Evolutionary conservation across 345 rosid genomes (phyloP).

Genomic region (Eucalyptus curtisii): DNA sequence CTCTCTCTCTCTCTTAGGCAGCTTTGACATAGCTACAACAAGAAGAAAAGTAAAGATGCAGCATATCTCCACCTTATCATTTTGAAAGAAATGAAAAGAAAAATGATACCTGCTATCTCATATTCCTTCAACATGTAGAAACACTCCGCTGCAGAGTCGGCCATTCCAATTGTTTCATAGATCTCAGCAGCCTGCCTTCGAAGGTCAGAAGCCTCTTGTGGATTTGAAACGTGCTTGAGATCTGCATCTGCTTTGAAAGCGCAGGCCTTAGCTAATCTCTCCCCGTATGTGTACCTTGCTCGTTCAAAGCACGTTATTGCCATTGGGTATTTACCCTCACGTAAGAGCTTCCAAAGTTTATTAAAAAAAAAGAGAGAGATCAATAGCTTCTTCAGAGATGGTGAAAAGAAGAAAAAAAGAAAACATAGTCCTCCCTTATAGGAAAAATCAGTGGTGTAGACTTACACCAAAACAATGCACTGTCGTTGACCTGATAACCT

Average conservation of each 20-base stretch:
- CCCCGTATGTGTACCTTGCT: conserved; percentile 25
- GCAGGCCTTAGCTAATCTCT: conserved; percentile 26
- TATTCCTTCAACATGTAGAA: conserved; percentile 22
- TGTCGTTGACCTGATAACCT: neutral
- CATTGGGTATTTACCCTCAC: conserved; percentile 25
- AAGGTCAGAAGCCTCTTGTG: conserved; percentile 9
- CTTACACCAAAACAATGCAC: neutral
- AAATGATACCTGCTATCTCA: neutral
- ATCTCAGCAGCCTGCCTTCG: conserved; percentile 39
- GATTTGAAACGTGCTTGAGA: conserved; percentile 11
- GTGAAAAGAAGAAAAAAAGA: neutral
- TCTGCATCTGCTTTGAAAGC: conserved; percentile 32
- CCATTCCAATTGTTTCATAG: conserved; percentile 28
- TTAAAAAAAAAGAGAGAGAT: neutral
- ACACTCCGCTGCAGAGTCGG: conserved; percentile 32
- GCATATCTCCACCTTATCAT: neutral
- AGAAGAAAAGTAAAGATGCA: neutral
- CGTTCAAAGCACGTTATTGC: conserved; percentile 37
- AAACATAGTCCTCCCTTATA: neutral
- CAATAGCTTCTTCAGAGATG: neutral
- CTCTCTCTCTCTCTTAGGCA: neutral
- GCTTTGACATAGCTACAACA: neutral
- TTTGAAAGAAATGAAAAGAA: neutral
- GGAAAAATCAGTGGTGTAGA: neutral
- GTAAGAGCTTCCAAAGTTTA: conserved; percentile 15